Conservation (phyloP, 768 basidiomycete species). For the Chlorophyllum brunneum region DNA sequence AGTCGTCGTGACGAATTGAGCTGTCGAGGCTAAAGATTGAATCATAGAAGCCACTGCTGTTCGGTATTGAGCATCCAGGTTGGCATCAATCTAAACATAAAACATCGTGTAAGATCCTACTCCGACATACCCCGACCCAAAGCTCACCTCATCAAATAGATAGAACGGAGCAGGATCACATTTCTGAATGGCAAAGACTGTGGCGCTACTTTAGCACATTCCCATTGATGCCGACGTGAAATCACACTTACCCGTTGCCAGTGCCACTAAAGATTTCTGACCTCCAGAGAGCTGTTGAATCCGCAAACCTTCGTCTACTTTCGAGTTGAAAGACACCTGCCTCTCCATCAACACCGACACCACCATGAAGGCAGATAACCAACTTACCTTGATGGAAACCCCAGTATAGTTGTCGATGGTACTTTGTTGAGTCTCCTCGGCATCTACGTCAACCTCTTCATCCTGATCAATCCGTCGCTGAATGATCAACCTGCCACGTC, state of each 20-base stretch:
- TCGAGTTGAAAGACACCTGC: slow-evolving; percentile 98
- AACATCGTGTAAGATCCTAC: background rate
- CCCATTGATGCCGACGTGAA: background rate
- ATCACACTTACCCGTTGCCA: slow-evolving; percentile 70
- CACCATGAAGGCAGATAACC: background rate
- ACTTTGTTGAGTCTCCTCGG: slow-evolving; percentile 68
- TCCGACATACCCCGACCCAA: background rate
- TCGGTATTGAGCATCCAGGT: slow-evolving; percentile 95
- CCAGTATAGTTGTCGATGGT: slow-evolving; percentile 94
- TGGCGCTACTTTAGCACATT: slow-evolving; percentile 5
- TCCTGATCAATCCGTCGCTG: slow-evolving; percentile 89
- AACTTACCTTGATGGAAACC: slow-evolving; percentile 82
- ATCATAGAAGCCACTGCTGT: slow-evolving; percentile 98
- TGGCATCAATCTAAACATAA: slow-evolving; percentile 80
- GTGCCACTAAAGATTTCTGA: slow-evolving; percentile 94
- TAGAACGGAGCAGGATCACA: slow-evolving; percentile 99
- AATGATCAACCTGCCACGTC: slow-evolving; percentile 87
- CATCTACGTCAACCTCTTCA: slow-evolving; percentile 70
- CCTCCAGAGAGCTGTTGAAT: slow-evolving; percentile 98
- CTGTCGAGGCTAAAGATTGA: slow-evolving; percentile 78
- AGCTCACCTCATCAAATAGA: slow-evolving; percentile 87
- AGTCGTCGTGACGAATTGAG: slow-evolving; percentile 97
- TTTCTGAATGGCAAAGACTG: slow-evolving; percentile 98
- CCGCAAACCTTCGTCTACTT: slow-evolving; percentile 92
- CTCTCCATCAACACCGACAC: slow-evolving; percentile 2